Evolutionary conservation across 1,284 basidiomycete species (phyloP), one percentile per base, ranked within the genome.

Genomic region (Mycosarcoma mackinlayi): DNA sequence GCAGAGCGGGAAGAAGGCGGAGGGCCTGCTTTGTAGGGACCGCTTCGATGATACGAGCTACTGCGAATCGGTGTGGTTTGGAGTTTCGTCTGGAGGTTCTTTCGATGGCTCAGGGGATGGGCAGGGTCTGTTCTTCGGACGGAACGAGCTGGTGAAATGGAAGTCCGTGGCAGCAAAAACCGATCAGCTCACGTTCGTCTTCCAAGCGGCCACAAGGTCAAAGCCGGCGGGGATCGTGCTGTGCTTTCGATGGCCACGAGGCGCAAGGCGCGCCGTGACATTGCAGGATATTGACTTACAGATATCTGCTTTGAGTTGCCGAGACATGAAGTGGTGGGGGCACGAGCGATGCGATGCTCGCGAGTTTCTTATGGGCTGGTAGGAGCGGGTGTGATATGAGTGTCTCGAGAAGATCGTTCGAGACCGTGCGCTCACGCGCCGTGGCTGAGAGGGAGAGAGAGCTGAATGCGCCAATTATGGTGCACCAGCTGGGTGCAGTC

Each of bases 21-120:
- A 14, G 66, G 55, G 8, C 56, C 51, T 28, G 67, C 52, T 48
- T 61, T 64, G 49, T 49, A 55, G 16, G 67, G 49, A 40, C 42
- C 56, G 40, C 28, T 42, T 25, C 67, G 53, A 37, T 56, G 57
- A 30, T 57, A 64, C 37, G 61, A 57, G 41, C 67, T 61, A 40
- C 45, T 33, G 24, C 67, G 60, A 21, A 30, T 42, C 2, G 67
- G 61, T 1, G 56, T 60, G 19, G 56, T 39, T 42, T 64, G 60
- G 14, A 70, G 31, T 41, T 70, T 70, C 25, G 61, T 45, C 61
- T 64, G 67, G 7, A 70, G 56, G 56, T 56, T 70, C 53, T 61
- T 64, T 44, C 61, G 67, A 39, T 68, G 58, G 49, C 16, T 61
- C 24, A 68, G 39, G 16, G 54, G 54, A 25, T 59, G 55, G 27